A percentile compares a stretch with the other conserved stretches of the same genome.
Evolutionary conservation across 2,329 filamentous ascomycete species (phyloP).

Genomic region (Camillea tinctor): DNA sequence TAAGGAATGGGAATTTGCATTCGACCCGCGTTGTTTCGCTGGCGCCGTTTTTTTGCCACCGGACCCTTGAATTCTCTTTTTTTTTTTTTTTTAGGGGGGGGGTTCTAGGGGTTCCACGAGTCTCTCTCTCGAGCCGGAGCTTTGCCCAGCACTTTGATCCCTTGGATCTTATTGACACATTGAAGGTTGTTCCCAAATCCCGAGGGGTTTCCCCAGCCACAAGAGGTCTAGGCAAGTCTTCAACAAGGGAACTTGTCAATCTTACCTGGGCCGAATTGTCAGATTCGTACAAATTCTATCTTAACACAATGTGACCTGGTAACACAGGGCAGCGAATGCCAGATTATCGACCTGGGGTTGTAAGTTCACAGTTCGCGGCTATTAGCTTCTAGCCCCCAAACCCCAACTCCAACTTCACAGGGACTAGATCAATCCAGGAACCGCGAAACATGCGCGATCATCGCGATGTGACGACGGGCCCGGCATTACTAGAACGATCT

Average conservation of each 20-base stretch:
- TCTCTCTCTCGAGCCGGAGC: conserved; percentile 8
- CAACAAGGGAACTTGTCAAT: conserved; percentile 18
- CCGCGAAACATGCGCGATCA: conserved; percentile 16
- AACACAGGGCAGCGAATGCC: background rate
- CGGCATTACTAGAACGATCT: conserved; percentile 11
- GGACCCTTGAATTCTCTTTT: conserved; percentile 29
- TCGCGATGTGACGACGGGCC: conserved; percentile 12
- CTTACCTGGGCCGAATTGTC: conserved; percentile 19
- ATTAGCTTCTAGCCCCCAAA: conserved; percentile 12
- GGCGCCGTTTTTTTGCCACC: conserved; percentile 32
- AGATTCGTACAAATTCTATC: conserved; percentile 21
- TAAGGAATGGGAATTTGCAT: conserved; percentile 28
- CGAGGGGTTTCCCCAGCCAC: conserved; percentile 28
- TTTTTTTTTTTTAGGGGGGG: too few species aligned
- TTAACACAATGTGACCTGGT: background rate
- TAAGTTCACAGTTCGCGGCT: conserved; percentile 2
- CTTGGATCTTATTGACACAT: background rate
- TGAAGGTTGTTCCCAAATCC: conserved; percentile 9
- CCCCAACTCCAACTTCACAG: conserved; percentile 3
- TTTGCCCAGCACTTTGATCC: conserved; percentile 8
- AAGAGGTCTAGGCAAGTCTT: conserved; percentile 32
- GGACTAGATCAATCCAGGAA: conserved; percentile 20
- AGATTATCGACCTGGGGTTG: background rate
- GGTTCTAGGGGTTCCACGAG: conserved; percentile 27
- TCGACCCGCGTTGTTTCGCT: conserved; percentile 25